Percentiles rank a stretch among this genome's conserved stretches.
These are phyloP conservation scores for Xylariales sp. DNA, from an alignment of 2,329 filamentous ascomycete species.

Conservation along the genomic window DNA sequence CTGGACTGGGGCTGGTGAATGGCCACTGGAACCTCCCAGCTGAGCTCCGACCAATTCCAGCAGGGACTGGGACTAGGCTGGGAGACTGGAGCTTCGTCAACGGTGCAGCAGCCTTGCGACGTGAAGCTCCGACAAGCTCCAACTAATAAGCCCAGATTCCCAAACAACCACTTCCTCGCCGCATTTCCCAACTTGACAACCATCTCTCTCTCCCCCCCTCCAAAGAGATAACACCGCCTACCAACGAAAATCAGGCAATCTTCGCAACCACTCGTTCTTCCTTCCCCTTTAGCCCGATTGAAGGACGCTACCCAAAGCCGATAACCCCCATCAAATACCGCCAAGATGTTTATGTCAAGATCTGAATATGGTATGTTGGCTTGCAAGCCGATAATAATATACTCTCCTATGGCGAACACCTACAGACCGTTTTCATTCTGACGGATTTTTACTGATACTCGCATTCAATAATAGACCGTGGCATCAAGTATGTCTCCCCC, in stretches of 20 bases:
- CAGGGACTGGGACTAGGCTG: too few relatives aligned
- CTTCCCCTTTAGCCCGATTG: too few relatives aligned
- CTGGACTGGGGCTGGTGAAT: too few relatives aligned
- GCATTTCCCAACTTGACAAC: not conserved
- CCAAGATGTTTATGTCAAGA: conserved; percentile 98
- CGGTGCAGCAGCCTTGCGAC: conserved; percentile 29
- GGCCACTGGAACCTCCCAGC: not conserved
- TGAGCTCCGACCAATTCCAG: not conserved
- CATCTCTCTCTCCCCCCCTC: not conserved
- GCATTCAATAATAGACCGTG: conserved; percentile 67
- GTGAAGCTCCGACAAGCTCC: conserved; percentile 19
- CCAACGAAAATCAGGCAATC: conserved; percentile 3
- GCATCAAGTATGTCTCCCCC: conserved; percentile 75
- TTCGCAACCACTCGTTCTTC: too few relatives aligned
- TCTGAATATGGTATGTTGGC: conserved; percentile 90
- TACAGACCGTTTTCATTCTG: too few relatives aligned
- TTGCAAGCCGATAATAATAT: too few relatives aligned
- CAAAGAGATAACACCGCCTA: conserved; percentile 1
- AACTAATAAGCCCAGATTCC: conserved; percentile 5
- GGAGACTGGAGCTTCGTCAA: conserved; percentile 31
- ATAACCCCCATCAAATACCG: too few relatives aligned
- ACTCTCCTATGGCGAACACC: too few relatives aligned
- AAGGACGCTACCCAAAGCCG: too few relatives aligned
- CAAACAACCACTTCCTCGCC: not conserved
- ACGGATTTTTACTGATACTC: conserved; percentile 9